These are phyloP conservation scores for Roridomyces roridus DNA, from an alignment of 768 basidiomycete species.

Conservation along the genomic window DNA sequence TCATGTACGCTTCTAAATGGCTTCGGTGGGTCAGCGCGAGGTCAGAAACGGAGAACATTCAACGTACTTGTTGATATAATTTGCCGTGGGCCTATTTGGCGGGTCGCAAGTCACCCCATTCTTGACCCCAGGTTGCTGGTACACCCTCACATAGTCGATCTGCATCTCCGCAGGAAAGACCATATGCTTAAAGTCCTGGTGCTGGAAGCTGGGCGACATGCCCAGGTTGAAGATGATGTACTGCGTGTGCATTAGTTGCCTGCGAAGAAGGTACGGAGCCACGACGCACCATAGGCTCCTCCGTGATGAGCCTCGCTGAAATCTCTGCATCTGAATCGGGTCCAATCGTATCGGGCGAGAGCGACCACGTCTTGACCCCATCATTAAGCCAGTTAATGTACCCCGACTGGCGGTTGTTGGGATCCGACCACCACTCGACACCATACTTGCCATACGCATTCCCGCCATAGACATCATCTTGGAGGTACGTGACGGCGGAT, in stretches of 20 bases:
- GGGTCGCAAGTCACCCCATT: conserved; percentile 84
- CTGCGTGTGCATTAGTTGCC: conserved; percentile 41
- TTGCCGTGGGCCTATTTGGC: conserved; percentile 71
- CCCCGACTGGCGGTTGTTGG: conserved; percentile 50
- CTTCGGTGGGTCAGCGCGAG: neutral
- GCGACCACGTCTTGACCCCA: conserved; percentile 63
- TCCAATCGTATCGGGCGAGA: conserved; percentile 59
- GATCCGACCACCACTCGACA: conserved; percentile 68
- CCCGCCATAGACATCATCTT: conserved; percentile 53
- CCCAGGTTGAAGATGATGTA: conserved; percentile 88
- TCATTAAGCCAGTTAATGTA: conserved; percentile 62
- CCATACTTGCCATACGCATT: conserved; percentile 53
- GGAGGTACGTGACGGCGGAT: conserved; percentile 51
- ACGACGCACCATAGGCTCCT: conserved; percentile 85
- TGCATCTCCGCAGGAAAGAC: conserved; percentile 82
- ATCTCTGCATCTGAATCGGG: conserved; percentile 54
- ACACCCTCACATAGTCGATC: conserved; percentile 90
- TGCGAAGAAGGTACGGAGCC: conserved; percentile 3
- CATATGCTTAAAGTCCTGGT: conserved; percentile 72
- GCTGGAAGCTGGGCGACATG: conserved; percentile 79
- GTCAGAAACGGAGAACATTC: conserved; percentile 3
- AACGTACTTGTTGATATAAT: conserved; percentile 68
- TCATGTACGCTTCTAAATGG: conserved; percentile 59
- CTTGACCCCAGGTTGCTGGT: conserved; percentile 77
- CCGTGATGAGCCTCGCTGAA: conserved; percentile 49